phyloP scores from a whole-genome alignment of 441 rosid species.

The Populus hybrid region DNA sequence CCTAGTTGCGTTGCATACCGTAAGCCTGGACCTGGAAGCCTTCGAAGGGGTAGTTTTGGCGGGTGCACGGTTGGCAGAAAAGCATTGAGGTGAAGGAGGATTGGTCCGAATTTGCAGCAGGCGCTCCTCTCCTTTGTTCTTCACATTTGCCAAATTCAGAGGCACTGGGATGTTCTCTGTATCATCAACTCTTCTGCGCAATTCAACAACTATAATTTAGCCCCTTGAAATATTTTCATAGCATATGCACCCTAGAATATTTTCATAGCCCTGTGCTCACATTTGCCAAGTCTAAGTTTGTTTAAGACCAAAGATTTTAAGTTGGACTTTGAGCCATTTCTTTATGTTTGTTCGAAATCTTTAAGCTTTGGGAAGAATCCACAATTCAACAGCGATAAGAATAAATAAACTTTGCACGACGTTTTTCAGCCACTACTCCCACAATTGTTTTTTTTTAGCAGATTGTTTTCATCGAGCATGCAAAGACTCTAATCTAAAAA shows the following conservation, averaged over 20 bases:
- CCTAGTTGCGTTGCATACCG: constrained; percentile 39
- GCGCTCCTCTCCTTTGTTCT: constrained; percentile 47
- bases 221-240: background rate
- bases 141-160: constrained; percentile 46
- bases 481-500: background rate
- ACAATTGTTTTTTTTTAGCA: background rate
- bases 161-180: constrained; percentile 45
- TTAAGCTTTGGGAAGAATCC: background rate
- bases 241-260: background rate
- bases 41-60: constrained; percentile 38
- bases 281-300: background rate
- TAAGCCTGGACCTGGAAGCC: constrained; percentile 47
- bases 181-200: constrained; percentile 38
- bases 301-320: background rate
- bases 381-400: background rate
- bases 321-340: background rate
- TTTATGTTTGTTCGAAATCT: background rate
- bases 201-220: background rate
- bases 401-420: background rate
- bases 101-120: constrained; percentile 62
- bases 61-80: constrained; percentile 52
- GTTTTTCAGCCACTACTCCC: background rate
- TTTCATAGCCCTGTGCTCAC: background rate
- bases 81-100: constrained; percentile 96
- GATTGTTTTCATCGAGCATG: background rate